phyloP scores from a whole-genome alignment of 2,329 filamentous ascomycete genomes.

The Chaetoscypha palmicola region DNA sequence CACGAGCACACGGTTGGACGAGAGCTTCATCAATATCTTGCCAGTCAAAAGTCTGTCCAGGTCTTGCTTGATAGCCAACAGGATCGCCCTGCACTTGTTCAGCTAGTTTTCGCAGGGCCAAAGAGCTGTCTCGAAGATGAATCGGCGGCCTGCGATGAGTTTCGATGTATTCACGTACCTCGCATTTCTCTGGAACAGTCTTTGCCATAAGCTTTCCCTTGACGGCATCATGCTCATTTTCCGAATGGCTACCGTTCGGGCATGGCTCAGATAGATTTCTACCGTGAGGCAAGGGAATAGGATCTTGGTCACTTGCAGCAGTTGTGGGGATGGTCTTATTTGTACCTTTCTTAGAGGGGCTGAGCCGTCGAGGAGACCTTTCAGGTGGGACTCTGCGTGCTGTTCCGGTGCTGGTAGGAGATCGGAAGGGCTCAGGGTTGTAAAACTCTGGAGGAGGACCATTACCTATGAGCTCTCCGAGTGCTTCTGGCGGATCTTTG shows the following conservation, averaged over 20 bases:
- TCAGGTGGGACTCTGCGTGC: constrained; percentile 12
- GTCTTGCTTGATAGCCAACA: constrained; percentile 7
- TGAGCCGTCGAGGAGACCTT: constrained; percentile 16
- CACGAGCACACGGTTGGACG: constrained; percentile 9
- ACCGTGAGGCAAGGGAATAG: constrained; percentile 14
- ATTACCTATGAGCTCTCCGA: neutral
- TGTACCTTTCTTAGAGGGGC: constrained; percentile 6
- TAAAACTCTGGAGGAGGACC: constrained; percentile 6
- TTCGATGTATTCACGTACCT: constrained; percentile 23
- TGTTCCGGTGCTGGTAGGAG: neutral
- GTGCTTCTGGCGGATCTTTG: constrained; percentile 5
- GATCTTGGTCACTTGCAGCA: neutral
- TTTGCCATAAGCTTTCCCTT: constrained; percentile 15
- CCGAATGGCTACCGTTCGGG: constrained; percentile 12
- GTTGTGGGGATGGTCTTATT: neutral
- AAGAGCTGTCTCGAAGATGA: constrained; percentile 19
- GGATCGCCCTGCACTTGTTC: constrained; percentile 10
- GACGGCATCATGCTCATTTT: constrained; percentile 17
- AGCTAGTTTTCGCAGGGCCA: constrained; percentile 17
- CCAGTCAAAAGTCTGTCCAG: constrained; percentile 20
- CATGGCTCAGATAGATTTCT: constrained; percentile 9
- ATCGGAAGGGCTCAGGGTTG: constrained; percentile 7
- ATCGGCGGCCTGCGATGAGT: constrained; percentile 17
- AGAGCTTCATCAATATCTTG: constrained; percentile 19
- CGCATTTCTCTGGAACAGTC: constrained; percentile 18